Evolutionary conservation across 805 yeast species (phyloP).

Genomic region (Kodamaea hsintzibuensis): DNA sequence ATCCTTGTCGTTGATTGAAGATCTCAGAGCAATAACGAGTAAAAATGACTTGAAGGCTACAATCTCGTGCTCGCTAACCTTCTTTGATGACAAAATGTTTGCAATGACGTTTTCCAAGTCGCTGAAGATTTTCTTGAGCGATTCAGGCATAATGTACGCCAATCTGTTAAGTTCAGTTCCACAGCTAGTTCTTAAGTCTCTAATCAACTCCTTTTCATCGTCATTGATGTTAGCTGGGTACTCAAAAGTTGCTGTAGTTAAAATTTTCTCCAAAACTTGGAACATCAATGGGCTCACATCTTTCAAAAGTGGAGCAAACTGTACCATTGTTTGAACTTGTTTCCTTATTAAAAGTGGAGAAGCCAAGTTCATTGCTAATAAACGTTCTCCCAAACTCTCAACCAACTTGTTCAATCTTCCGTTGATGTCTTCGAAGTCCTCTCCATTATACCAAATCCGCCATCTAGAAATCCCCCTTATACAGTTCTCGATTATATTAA

Average conservation of each 20-base stretch:
- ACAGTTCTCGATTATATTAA: constrained; percentile 84
- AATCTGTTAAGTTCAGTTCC: constrained; percentile 93
- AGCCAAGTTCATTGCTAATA: constrained; percentile 71
- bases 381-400: constrained; percentile 69
- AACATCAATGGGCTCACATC: constrained; percentile 76
- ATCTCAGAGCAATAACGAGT: constrained; percentile 86
- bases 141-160: constrained; percentile 93
- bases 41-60: constrained; percentile 93
- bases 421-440: constrained; percentile 53
- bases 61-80: constrained; percentile 85
- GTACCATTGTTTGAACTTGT: constrained; percentile 88
- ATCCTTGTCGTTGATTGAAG: constrained; percentile 68
- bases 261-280: constrained; percentile 77
- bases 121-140: constrained; percentile 73
- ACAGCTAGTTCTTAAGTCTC: constrained; percentile 87
- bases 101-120: constrained; percentile 84
- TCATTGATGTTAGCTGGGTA: constrained; percentile 68
- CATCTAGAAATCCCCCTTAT: constrained; percentile 92
- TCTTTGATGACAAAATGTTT: constrained; percentile 62
- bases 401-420: constrained; percentile 53
- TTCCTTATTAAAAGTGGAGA: constrained; percentile 83
- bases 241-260: constrained; percentile 81
- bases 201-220: constrained; percentile 74
- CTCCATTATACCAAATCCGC: constrained; percentile 84
- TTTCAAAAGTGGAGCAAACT: constrained; percentile 86